Base-by-base conservation (phyloP, 2,329 filamentous ascomycete genomes). In the Seiridium cupressi region DNA sequence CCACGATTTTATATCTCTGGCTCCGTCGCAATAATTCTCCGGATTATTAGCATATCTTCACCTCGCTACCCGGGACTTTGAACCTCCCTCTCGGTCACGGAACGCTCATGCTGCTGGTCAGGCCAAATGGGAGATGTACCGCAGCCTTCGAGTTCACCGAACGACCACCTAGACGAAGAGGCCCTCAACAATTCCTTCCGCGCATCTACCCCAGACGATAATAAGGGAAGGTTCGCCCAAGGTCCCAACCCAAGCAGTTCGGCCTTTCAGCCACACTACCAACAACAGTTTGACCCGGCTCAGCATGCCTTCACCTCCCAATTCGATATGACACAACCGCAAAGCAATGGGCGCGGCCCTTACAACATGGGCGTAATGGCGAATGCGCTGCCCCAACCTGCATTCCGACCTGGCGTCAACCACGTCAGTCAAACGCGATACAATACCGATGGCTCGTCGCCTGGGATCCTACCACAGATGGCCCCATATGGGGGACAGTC, bases 341-440 rank as follows among this genome's bases (percentile, higher is more conserved):
- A 74, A 63, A 70, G 64, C 11, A 64, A 66, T 38, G 60, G 57
- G 31, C 72, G 72, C 46, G 64, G 74, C 4, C 70, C 75, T 6
- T 84, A 81, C 69, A 81, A 80, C 64, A 82, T 84, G 81, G 70
- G 66, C 26, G 63, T 72, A 13, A 76, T 85, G 74, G 71, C 72
- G 36, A 77, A 73, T 63, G 69, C 78, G 54, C 71, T 84, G 36
- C 81, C 81, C 0, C 74, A 76, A 40, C 62, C 70, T 32, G 69
- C 67, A 5, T 81, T 79, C 65, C 74, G 75, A 60, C 70, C 72
- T 36, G 70, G 68, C 7, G 77, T 76, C 47, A 76, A 77, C 55
- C 66, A 70, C 46, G 74, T 74, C 40, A 70, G 68, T 38, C 68
- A 67, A 46, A 73, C 63, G 47, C 71, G 71, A 47, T 76, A 71